Base-by-base conservation (phyloP, 371 early-diverging fungal genomes). In the Saksenaea vasiformis region DNA sequence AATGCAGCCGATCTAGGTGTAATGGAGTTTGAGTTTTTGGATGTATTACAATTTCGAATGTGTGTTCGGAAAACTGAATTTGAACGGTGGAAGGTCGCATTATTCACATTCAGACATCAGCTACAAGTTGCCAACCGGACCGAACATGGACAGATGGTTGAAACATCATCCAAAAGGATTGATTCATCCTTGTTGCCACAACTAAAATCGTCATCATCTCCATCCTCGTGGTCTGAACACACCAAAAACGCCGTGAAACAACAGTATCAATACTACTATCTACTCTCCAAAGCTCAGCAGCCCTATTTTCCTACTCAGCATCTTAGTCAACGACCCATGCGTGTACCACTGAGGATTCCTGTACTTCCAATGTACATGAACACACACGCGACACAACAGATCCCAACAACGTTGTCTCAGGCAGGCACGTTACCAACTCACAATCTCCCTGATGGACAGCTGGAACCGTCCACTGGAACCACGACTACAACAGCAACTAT, bases 1-100 rank as follows among this genome's bases (percentile, higher is more conserved):
- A 80, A 76, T 24, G 79, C 87, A 28, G 67, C 70, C 10, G 86
- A 88, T 56, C 70, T 89, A 36, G 85, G 87, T 56, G 79, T 84
- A 15, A 88, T 89, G 88, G 90, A 89, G 71, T 65, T 85, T 56
- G 90, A 89, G 60, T 89, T 89, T 62, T 57, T 89, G 35, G 78
- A 85, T 58, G 83, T 83, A 27, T 69, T 89, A 24, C 67, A 80
- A 53, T 89, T 84, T 62, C 67, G 70, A 37, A 58, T 89, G 41
- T 82, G 78, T 65, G 82, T 89, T 15, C 73, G 79, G 47, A 85
- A 86, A 54, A 76, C 79, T 15, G 87, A 88, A 56, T 89, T 72
- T 54, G 73, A 72, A 55, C 56, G 71, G 15, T 80, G 81, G 81
- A 70, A 74, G 47, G 58, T 68, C 14, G 77, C 72, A 11, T 39